A percentile compares a stretch with the other conserved stretches of the same genome.
Evolutionary conservation across 352 stramenopile species (phyloP).

Genomic region (Phytophthora brassicae): DNA sequence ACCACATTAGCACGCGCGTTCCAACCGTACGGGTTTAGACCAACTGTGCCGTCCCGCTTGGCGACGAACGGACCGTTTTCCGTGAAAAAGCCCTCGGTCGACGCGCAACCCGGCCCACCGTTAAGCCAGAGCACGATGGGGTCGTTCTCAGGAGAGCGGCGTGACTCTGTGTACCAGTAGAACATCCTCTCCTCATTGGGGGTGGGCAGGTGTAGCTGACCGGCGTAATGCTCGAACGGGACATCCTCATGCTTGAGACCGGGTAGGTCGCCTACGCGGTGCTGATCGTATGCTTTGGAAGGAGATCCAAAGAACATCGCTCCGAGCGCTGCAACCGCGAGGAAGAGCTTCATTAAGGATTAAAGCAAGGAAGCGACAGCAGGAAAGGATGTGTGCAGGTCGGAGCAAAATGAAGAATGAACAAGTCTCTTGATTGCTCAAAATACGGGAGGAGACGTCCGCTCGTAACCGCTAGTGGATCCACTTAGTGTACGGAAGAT

Average conservation of each 20-base stretch:
- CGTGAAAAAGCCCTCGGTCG: conserved; percentile 80
- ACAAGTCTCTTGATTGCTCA: background rate
- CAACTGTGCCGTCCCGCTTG: conserved; percentile 46
- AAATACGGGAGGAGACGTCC: conserved; percentile 10
- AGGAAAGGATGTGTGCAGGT: too few relatives aligned
- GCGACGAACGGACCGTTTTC: conserved; percentile 76
- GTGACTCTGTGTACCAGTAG: conserved; percentile 74
- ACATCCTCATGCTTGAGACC: conserved; percentile 45
- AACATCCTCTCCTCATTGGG: conserved; percentile 59
- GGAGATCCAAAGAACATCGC: conserved; percentile 14
- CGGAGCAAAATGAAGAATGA: conserved; percentile 3
- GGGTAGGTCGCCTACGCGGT: conserved; percentile 53
- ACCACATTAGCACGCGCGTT: conserved; percentile 88
- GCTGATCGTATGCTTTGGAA: conserved; percentile 22
- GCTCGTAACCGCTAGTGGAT: conserved; percentile 16
- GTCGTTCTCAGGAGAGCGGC: conserved; percentile 46
- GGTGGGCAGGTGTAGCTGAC: conserved; percentile 54
- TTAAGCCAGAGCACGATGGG: conserved; percentile 92
- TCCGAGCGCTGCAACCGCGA: conserved; percentile 20
- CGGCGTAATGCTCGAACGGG: conserved; percentile 63
- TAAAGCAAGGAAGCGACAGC: background rate
- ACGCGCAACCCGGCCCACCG: conserved; percentile 88
- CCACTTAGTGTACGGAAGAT: conserved; percentile 13
- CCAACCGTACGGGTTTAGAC: conserved; percentile 84
- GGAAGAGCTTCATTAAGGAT: conserved; percentile 24